Percentiles rank a stretch among this genome's conserved stretches.
These are phyloP conservation scores for Phytophthora hybrid DNA, from an alignment of 352 stramenopile genomes.

Conservation along the genomic window DNA sequence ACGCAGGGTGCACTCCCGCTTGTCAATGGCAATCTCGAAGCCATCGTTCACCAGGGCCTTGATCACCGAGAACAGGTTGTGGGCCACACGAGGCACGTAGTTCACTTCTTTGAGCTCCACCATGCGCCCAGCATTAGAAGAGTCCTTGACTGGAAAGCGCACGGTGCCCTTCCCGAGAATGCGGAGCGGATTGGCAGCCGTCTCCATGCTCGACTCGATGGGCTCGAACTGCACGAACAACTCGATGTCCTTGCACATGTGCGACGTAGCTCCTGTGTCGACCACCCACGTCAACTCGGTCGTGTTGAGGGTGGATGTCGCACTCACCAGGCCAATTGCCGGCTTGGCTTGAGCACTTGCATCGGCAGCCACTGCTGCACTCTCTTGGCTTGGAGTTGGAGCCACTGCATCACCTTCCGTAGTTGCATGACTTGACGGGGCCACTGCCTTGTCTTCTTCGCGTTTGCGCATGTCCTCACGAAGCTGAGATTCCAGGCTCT, in stretches of 20 bases:
- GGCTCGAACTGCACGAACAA: not conserved
- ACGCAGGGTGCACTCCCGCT: not conserved
- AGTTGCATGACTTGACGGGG: not conserved
- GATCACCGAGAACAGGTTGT: not conserved
- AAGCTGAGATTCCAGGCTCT: not conserved
- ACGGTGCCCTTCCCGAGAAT: not conserved
- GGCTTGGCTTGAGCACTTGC: not conserved
- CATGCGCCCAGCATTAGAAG: not conserved
- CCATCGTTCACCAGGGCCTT: not conserved
- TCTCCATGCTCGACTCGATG: not conserved
- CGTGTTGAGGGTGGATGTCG: not conserved
- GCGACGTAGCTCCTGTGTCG: not conserved
- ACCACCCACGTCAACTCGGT: not conserved
- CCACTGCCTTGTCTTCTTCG: not conserved
- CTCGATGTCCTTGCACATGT: not conserved
- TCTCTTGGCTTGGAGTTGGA: not conserved
- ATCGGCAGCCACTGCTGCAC: not conserved
- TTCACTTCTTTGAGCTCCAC: not conserved
- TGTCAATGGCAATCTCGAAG: not conserved
- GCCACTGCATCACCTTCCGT: not conserved
- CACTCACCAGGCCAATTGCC: not conserved
- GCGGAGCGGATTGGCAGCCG: not conserved
- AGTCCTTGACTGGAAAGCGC: not conserved
- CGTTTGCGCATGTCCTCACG: not conserved
- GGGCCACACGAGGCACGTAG: not conserved